Base-by-base conservation (phyloP, 495 filamentous ascomycete genomes). In the Pyrenopolyporus hunteri region DNA sequence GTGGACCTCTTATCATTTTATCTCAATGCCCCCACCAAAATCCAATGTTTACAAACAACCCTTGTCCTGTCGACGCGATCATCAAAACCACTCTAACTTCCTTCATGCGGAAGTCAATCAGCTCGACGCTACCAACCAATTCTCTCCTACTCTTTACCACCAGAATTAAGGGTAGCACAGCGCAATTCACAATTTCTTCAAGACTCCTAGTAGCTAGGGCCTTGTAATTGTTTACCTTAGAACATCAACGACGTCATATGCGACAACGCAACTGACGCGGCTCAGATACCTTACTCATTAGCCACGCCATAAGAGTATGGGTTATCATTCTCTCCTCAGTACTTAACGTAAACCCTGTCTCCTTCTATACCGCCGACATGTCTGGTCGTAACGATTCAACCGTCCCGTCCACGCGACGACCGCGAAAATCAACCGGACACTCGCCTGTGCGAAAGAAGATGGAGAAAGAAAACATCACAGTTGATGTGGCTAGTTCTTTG, bases 351-450 rank as follows among this genome's bases (percentile, higher is more conserved):
- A 49, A 23, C 35, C n/a, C 9, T 19, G 44, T 11, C 26, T 57
- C n/a, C 9, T 22, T 43, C n/a, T 25, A 37, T 45, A n/a, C 26
- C 29, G 31, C 33, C 58, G 69, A 50, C n/a, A 83, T 83, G 81
- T 68, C 80, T 57, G 68, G 74, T 29, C 75, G 73, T 45, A 67
- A 67, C 19, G 79, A 84, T 49, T 61, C 68, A 16, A 82, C 80
- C 6, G 55, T 80, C 16, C 81, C 80, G 44, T 74, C 79, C 42
- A 78, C 82, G 57, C 80, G 82, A 16, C 86, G 88, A 67, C 80
- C 88, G 69, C 87, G 91, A 66, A 91, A 92, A 71, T 94, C 91
- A 6, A 87, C 93, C 53, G 89, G 85, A 20, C 82, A 87, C 70
- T 86, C 83, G 37, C 81, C 79, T 60, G 83, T 80, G 17, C 56